phyloP scores from a whole-genome alignment of 192 early-diverging fungal genomes.

The Podila horticola region DNA sequence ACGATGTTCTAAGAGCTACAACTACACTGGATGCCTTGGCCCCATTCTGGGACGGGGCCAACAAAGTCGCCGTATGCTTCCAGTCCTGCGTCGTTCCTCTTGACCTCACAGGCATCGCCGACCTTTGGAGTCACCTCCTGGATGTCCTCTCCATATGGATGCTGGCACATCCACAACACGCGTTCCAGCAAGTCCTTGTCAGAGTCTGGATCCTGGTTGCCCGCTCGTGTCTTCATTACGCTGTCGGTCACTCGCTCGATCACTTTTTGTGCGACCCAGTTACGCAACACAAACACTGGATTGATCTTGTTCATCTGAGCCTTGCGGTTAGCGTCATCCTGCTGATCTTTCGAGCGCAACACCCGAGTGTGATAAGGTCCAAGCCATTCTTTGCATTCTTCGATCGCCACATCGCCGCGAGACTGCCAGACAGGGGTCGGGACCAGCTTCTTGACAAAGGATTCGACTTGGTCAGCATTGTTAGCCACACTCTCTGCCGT shows the following conservation, averaged over 20 bases:
- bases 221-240: slow-evolving; percentile 48
- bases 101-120: slow-evolving; percentile 47
- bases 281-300: slow-evolving; percentile 81
- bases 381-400: slow-evolving; percentile 62
- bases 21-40: slow-evolving; percentile 72
- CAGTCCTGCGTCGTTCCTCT: slow-evolving; percentile 32
- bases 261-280: slow-evolving; percentile 80
- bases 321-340: slow-evolving; percentile 38
- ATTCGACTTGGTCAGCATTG: slow-evolving; percentile 14
- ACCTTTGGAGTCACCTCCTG: slow-evolving; percentile 24
- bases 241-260: slow-evolving; percentile 62
- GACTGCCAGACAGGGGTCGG: slow-evolving; percentile 29
- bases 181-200: slow-evolving; percentile 52
- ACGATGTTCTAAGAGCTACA: slow-evolving; percentile 69
- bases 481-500: slow-evolving; percentile 18
- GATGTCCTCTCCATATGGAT: slow-evolving; percentile 64
- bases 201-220: slow-evolving; percentile 30
- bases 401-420: slow-evolving; percentile 26
- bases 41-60: slow-evolving; percentile 68
- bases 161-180: slow-evolving; percentile 62
- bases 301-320: slow-evolving; percentile 75
- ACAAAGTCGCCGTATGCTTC: slow-evolving; percentile 56
- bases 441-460: slow-evolving; percentile 42
- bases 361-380: slow-evolving; percentile 68
- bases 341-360: slow-evolving; percentile 39